Evolutionary conservation across 768 basidiomycete species (phyloP).

Genomic region (Boletus reticulatus): DNA sequence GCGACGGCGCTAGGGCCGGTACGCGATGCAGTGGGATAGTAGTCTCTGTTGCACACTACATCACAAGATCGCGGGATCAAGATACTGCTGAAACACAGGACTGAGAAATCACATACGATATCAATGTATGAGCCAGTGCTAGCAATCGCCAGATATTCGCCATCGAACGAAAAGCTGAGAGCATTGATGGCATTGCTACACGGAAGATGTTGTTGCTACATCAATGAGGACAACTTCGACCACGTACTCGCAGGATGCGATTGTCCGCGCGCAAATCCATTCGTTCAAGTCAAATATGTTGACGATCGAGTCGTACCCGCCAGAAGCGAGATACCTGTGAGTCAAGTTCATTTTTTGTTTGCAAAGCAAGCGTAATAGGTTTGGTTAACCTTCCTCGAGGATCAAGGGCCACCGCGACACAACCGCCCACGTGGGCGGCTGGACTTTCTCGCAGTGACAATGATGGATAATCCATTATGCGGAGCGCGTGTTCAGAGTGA

Average conservation of each 20-base stretch:
- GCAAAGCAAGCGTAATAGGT: neutral
- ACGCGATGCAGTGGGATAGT: slow-evolving; percentile 74
- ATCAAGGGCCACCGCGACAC: slow-evolving; percentile 71
- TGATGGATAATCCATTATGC: slow-evolving; percentile 68
- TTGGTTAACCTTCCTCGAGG: slow-evolving; percentile 64
- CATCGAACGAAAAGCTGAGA: slow-evolving; percentile 79
- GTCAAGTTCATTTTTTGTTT: neutral
- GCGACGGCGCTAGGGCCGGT: slow-evolving; percentile 66
- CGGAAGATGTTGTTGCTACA: neutral
- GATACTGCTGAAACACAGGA: neutral
- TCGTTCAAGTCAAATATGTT: slow-evolving; percentile 78
- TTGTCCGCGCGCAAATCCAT: slow-evolving; percentile 77
- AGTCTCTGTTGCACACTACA: slow-evolving; percentile 76
- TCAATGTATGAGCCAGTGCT: slow-evolving; percentile 72
- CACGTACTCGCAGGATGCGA: slow-evolving; percentile 78
- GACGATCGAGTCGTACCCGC: slow-evolving; percentile 80
- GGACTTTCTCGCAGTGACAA: slow-evolving; percentile 56
- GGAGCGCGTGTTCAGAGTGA: slow-evolving; percentile 60
- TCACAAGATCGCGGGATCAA: neutral
- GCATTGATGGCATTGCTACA: slow-evolving; percentile 66
- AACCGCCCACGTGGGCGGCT: slow-evolving; percentile 80
- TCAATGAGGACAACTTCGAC: neutral
- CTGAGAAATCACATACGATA: slow-evolving; percentile 49
- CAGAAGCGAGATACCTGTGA: slow-evolving; percentile 70
- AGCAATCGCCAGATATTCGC: slow-evolving; percentile 79